Base-by-base conservation (phyloP, 2,329 filamentous ascomycete species). In the Alternaria longipes region DNA sequence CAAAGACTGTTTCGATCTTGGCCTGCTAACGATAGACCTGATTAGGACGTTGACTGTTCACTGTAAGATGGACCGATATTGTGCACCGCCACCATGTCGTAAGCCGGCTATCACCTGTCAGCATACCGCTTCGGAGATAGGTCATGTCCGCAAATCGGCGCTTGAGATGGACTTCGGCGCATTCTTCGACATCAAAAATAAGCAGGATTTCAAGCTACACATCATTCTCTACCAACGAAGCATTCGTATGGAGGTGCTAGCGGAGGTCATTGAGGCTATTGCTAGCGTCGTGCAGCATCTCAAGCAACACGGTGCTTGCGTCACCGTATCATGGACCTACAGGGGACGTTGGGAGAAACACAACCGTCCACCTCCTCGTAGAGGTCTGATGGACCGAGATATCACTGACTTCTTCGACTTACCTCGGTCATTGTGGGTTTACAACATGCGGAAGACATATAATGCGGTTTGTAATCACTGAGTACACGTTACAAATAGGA, bases 1-100 rank as follows among this genome's bases (percentile, higher is more conserved):
- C 28, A 11, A 16, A 5, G 52, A 60, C n/a, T 26, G 11, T 22
- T 55, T 55, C 38, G 11, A 51, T 26, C 32, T 60, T 20, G 30
- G 36, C 4, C 34, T 55, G 22, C 16, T 36, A 14, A 28, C 45
- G 8, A 22, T 16, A 11, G 45, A 50, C n/a, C 11, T 44, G 11
- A 49, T 60, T 9, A 38, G 51, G 18, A 45, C n/a, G 20, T n/a
- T 60, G 44, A 60, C 32, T 7, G 30, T 60, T 14, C 57, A 55
- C 30, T 60, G 28, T 11, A 8, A 30, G 11, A 30, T 30, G 8
- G 28, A 30, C 8, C 28, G 28, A 30, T 30, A 30, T 30, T 9
- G 28, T 30, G 11, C 28, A 30, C 28, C 28, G 8, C 8, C 9
- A 11, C 28, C 28, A 30, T 9, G 11, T 30, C 4, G 28, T 30